These are phyloP conservation scores for Cutaneotrichosporon arboriforme DNA, from an alignment of 1,284 basidiomycete species.

Conservation along the genomic window DNA sequence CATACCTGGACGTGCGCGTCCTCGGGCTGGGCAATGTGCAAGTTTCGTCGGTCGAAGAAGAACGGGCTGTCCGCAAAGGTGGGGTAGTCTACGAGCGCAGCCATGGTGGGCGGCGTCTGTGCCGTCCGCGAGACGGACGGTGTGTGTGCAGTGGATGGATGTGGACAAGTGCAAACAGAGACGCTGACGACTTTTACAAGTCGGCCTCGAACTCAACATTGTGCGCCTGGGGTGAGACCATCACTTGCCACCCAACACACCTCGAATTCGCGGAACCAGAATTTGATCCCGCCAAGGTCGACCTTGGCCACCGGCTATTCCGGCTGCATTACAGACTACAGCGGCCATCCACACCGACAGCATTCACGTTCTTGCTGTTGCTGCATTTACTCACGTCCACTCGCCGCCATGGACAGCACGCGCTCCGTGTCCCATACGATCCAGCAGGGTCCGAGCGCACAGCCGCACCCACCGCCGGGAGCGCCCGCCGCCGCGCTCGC, in stretches of 20 bases:
- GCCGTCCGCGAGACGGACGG: neutral
- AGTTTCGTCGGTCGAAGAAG: slow-evolving; percentile 44
- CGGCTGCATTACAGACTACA: too few relatives aligned
- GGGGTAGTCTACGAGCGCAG: slow-evolving; percentile 26
- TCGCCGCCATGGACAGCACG: slow-evolving; percentile 15
- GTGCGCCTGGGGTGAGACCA: too few relatives aligned
- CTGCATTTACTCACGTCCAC: neutral
- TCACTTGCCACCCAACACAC: slow-evolving; percentile 12
- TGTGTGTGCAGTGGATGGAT: neutral
- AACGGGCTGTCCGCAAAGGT: slow-evolving; percentile 49
- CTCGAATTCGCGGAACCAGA: slow-evolving; percentile 8
- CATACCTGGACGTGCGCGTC: slow-evolving; percentile 39
- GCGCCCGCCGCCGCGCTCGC: neutral
- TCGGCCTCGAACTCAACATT: too few relatives aligned
- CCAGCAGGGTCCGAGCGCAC: neutral
- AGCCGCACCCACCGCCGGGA: neutral
- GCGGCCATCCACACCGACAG: too few relatives aligned
- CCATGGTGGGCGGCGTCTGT: slow-evolving; percentile 4
- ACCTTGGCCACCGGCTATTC: neutral
- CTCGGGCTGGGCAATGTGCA: slow-evolving; percentile 40
- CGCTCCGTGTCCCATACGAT: slow-evolving; percentile 9
- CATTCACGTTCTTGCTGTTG: too few relatives aligned
- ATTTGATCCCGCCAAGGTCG: neutral
- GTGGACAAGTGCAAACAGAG: neutral
- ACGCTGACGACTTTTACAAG: neutral